Evolutionary conservation across 1,139 yeast genomes (phyloP).

Genomic region (Pichia sp.): DNA sequence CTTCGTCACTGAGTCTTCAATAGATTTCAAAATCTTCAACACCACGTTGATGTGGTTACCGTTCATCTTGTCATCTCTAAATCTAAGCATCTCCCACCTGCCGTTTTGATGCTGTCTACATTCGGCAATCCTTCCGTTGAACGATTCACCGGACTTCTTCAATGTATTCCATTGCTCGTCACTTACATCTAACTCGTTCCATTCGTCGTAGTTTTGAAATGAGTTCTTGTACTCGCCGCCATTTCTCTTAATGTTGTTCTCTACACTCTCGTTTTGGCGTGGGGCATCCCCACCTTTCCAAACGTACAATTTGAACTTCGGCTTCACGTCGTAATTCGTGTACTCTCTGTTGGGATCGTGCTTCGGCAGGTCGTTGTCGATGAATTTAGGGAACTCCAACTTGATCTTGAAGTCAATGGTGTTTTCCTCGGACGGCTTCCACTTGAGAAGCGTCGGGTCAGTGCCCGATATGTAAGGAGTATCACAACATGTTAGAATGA

Average conservation of each 20-base stretch:
- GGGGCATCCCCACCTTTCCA: slow-evolving; percentile 66
- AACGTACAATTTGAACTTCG: slow-evolving; percentile 58
- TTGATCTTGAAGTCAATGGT: slow-evolving; percentile 82
- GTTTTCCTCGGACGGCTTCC: slow-evolving; percentile 97
- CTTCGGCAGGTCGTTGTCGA: slow-evolving; percentile 68
- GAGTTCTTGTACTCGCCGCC: slow-evolving; percentile 31
- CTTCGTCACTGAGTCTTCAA: slow-evolving; percentile 78
- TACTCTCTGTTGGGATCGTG: slow-evolving; percentile 70
- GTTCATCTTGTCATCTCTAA: slow-evolving; percentile 86
- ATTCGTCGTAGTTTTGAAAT: slow-evolving; percentile 53
- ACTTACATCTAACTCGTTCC: slow-evolving; percentile 56
- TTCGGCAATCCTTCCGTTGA: slow-evolving; percentile 89
- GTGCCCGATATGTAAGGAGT: slow-evolving; percentile 88
- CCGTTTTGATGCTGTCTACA: slow-evolving; percentile 55
- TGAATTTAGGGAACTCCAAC: slow-evolving; percentile 59
- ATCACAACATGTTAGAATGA: slow-evolving; percentile 87
- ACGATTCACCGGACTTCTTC: slow-evolving; percentile 68
- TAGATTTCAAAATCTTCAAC: slow-evolving; percentile 75
- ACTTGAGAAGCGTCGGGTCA: slow-evolving; percentile 74
- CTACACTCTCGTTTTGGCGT: slow-evolving; percentile 27
- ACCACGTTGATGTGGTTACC: slow-evolving; percentile 85
- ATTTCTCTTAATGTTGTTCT: slow-evolving; percentile 27
- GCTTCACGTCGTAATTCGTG: slow-evolving; percentile 77
- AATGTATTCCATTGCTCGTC: slow-evolving; percentile 81
- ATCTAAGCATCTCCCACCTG: slow-evolving; percentile 80